Percentiles rank a stretch among this genome's conserved stretches.
phyloP scores from a whole-genome alignment of 129 eudicot species.

The Glebionis coronaria region DNA sequence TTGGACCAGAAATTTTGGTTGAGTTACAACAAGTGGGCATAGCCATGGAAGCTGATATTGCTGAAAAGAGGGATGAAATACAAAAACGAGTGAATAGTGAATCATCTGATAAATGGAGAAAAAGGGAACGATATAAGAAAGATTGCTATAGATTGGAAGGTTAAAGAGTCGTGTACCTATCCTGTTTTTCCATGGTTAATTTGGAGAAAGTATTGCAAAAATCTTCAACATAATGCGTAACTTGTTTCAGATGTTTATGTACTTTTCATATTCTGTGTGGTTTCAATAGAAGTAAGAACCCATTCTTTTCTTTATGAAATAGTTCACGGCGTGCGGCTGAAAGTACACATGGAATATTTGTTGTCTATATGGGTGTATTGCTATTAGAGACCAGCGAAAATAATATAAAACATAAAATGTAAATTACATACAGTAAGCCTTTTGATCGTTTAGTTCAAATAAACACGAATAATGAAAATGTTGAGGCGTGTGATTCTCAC shows the following conservation, averaged over 20 bases:
- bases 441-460: too few relatives aligned
- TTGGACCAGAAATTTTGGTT: too few relatives aligned
- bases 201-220: constrained; percentile 28
- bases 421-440: too few relatives aligned
- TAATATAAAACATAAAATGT: too few relatives aligned
- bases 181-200: constrained; percentile 35
- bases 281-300: too few relatives aligned
- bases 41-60: constrained; percentile 50
- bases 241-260: neutral
- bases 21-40: constrained; percentile 44
- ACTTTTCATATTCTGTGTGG: neutral
- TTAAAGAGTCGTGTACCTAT: constrained; percentile 31
- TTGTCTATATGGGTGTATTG: too few relatives aligned
- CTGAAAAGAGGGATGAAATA: constrained; percentile 49
- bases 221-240: neutral
- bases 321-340: too few relatives aligned
- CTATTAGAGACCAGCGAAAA: too few relatives aligned
- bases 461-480: too few relatives aligned
- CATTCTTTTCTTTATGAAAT: too few relatives aligned
- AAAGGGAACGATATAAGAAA: constrained; percentile 39
- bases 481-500: too few relatives aligned
- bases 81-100: constrained; percentile 40
- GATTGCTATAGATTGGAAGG: constrained; percentile 45
- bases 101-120: constrained; percentile 42
- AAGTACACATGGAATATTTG: too few relatives aligned